These are phyloP conservation scores for Allium cepa DNA, from an alignment of 106 monocot species.

Conservation along the genomic window DNA sequence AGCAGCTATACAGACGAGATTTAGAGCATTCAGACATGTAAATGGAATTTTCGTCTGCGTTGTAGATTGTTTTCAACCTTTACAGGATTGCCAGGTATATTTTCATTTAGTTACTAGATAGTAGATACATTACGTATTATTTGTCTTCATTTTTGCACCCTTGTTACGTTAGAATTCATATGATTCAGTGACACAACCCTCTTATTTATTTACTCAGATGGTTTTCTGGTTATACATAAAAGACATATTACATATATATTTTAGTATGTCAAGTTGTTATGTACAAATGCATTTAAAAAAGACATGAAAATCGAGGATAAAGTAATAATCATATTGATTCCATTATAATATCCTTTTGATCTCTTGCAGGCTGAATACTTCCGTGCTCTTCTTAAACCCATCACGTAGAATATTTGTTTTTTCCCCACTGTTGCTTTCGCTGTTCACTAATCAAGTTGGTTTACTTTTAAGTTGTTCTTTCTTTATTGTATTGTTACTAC, in stretches of 20 bases:
- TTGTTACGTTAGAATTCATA: neutral
- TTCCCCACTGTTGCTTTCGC: too few relatives aligned
- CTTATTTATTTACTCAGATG: too few relatives aligned
- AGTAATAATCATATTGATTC: neutral
- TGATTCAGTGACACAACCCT: neutral
- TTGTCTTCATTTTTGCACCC: neutral
- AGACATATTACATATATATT: neutral
- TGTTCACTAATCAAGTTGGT: too few relatives aligned
- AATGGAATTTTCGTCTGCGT: conserved; percentile 69
- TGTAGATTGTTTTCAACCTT: conserved; percentile 77
- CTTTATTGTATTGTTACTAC: too few relatives aligned
- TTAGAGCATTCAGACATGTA: conserved; percentile 82
- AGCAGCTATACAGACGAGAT: conserved; percentile 77
- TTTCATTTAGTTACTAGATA: too few relatives aligned
- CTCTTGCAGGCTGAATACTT: conserved; percentile 79
- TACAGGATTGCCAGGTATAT: conserved; percentile 82
- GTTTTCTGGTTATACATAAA: too few relatives aligned
- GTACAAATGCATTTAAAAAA: neutral
- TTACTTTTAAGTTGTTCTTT: too few relatives aligned
- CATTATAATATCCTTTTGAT: neutral
- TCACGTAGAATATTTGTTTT: too few relatives aligned
- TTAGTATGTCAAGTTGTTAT: neutral
- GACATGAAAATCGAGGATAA: too few relatives aligned
- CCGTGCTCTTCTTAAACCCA: conserved; percentile 50
- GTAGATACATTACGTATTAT: too few relatives aligned